Evolutionary conservation across 495 filamentous ascomycete species (phyloP), one percentile per base, ranked within the genome.

Genomic region (Penicillium manginii): DNA sequence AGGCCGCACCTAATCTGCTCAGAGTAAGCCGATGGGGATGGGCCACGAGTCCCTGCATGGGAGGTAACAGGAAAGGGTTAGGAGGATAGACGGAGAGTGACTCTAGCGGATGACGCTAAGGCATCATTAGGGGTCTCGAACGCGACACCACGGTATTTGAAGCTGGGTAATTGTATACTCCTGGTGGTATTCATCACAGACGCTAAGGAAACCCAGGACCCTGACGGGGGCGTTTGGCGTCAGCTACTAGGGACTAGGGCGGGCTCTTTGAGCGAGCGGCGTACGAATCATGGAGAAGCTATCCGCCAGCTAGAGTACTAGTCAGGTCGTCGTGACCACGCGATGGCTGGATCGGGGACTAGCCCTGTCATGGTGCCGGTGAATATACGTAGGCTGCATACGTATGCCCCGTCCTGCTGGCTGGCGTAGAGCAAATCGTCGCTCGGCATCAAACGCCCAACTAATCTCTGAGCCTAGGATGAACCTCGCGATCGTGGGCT

Each of bases 321-420:
- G 47, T 54, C 22, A 49, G 39, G 50, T n/a, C 45, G 15, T 49
- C 22, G 48, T n/a, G 42, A 39, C 43, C 54, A 57, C 35, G 55
- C 48, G 45, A 54, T 56, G 18, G 55, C 55, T 57, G 31, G 50
- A 68, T 65, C 58, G 51, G 50, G 57, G 49, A 45, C 42, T 66
- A 53, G 56, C 48, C 40, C 55, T 45, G 26, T 47, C 55, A 37
- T 42, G 35, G 33, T 35, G 51, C 39, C 35, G 47, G 55, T 58
- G 56, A 55, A 65, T 63, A 63, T 68, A 67, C 64, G 67, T 68
- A 65, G 59, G 31, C 64, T 51, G 67, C 64, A 59, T 65, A 70
- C 67, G 67, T 70, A 70, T 65, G 57, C 59, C 54, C 57, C 56
- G 51, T 68, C 47, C 39, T 42, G 39, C 26, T 32, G 43, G 55